Conservation (phyloP, 345 rosid genomes). For the Citrus medica region DNA sequence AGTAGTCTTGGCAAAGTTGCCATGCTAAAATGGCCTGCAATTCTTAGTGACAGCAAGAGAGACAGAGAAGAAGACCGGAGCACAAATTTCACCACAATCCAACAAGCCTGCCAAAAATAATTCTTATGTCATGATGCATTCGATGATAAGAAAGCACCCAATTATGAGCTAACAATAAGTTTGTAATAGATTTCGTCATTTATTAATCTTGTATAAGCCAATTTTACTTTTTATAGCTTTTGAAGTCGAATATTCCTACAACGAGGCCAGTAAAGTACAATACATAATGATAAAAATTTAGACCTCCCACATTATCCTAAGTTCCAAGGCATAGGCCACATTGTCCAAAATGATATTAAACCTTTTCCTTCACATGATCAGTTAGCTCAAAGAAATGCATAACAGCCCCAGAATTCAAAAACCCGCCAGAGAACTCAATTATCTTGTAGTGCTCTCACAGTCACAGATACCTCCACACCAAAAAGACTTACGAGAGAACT, state of each 20-base stretch:
- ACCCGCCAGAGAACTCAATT: neutral
- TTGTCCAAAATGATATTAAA: neutral
- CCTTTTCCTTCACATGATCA: neutral
- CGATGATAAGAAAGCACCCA: neutral
- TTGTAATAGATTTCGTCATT: neutral
- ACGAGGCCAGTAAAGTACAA: neutral
- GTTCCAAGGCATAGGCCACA: neutral
- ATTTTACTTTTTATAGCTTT: neutral
- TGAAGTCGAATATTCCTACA: neutral
- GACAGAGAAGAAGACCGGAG: neutral
- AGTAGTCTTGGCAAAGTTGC: constrained; percentile 13
- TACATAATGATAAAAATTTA: neutral
- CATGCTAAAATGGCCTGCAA: constrained; percentile 10
- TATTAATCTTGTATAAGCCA: neutral
- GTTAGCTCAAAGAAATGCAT: neutral
- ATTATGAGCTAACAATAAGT: neutral
- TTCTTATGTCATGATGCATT: neutral
- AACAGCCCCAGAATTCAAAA: neutral
- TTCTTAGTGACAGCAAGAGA: constrained; percentile 14
- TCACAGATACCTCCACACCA: neutral
- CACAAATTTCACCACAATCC: constrained; percentile 1
- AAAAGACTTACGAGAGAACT: neutral
- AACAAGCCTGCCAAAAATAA: constrained; percentile 20
- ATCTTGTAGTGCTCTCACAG: neutral
- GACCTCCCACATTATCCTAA: neutral